These are phyloP conservation scores for Aegilops longissima DNA, from an alignment of 176 grass and related monocot species.

Conservation along the genomic window DNA sequence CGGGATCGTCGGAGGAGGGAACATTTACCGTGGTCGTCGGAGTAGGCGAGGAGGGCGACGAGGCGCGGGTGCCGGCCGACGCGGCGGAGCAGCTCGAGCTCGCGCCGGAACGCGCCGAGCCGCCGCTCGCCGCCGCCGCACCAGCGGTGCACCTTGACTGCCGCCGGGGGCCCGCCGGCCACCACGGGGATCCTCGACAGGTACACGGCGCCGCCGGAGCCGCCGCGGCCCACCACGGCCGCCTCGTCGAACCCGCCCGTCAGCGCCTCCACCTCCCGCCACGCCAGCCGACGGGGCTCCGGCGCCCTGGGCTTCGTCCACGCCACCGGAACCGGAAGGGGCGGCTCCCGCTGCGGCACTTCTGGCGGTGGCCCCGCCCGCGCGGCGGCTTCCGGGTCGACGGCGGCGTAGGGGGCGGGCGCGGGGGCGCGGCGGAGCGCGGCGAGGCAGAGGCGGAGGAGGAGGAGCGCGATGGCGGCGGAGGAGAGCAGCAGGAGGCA, in stretches of 20 bases:
- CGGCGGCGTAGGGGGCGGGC: background rate
- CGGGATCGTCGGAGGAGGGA: no score
- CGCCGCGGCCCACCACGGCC: constrained; percentile 69
- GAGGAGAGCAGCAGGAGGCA: constrained; percentile 40
- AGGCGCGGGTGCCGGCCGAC: constrained; percentile 54
- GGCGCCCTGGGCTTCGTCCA: background rate
- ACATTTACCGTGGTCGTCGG: constrained; percentile 64
- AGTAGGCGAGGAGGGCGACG: constrained; percentile 73
- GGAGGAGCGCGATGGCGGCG: constrained; percentile 30
- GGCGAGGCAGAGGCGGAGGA: constrained; percentile 21
- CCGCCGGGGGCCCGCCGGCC: background rate
- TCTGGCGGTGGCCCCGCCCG: background rate
- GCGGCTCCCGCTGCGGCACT: background rate
- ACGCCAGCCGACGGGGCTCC: constrained; percentile 38
- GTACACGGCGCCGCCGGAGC: constrained; percentile 87
- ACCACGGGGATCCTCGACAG: constrained; percentile 11
- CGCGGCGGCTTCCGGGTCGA: background rate
- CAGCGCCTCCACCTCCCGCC: constrained; percentile 64
- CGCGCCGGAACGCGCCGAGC: constrained; percentile 62
- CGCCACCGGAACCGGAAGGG: no score
- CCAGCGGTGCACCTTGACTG: constrained; percentile 71
- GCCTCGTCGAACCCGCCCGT: constrained; percentile 63
- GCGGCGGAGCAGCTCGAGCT: constrained; percentile 79
- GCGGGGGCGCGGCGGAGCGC: background rate
- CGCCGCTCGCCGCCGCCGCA: constrained; percentile 62